Evolutionary conservation across 164 flowering plant species (phyloP), one percentile per base, ranked within the genome.

Genomic region (Dillenia suffruticosa): DNA sequence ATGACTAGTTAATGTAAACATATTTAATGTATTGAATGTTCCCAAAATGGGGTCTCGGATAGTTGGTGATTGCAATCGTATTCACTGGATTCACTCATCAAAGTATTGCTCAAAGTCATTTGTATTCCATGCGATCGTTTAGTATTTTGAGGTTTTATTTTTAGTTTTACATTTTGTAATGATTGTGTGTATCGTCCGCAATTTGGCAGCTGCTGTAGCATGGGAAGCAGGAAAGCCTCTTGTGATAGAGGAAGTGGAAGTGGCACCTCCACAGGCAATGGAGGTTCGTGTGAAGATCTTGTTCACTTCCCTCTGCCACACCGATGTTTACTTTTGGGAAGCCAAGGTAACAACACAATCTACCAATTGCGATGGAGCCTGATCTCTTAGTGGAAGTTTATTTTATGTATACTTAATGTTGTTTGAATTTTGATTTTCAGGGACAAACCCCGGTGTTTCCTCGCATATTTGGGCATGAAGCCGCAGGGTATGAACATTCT

Each of bases 221-320:
- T 81, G 81, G 81, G 82, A 79, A 59, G 81, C 82, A n/a, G 79
- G 81, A 61, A 80, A 77, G 72, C 84, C 85, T 19, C 64, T 81
- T 63, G 82, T 76, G 61, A 81, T 81, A 0, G 82, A 78, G 59
- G 81, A 81, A 54, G 82, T 81, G 53, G 81, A 81, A 53, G 85
- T 81, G 68, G 81, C 81, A 0, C 82, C 82, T 0, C 85, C 85
- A 1, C 80, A 78, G 61, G 53, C 67, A 1, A 70, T 45, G 60
- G 85, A 81, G 56, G 85, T 74, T 10, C 74, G 81, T 3, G 2
- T 81, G 45, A 79, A 73, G 76, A 77, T 81, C 48, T 78, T 75
- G 45, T 79, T 51, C 67, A 79, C 83, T n/a, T 64, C 85, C 10
- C 76, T 79, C 55, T 81, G 85, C 65, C 85, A 77, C 70, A 77